Evolutionary conservation across 1,139 yeast genomes (phyloP).

Genomic region (Diutina rugosa): DNA sequence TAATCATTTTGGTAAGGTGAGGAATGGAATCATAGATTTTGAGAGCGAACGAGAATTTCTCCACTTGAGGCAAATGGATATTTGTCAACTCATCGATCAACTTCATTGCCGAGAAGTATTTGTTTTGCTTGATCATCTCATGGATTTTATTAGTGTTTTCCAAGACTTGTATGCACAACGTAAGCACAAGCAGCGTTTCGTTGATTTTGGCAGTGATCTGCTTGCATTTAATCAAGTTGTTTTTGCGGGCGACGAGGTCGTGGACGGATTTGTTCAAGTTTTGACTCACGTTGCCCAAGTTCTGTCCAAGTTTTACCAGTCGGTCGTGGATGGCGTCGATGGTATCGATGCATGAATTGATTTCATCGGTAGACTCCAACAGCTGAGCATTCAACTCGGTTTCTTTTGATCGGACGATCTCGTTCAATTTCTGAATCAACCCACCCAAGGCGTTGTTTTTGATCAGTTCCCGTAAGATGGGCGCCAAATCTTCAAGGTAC

Average conservation of each 20-base stretch:
- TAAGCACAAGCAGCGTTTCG: conserved; percentile 50
- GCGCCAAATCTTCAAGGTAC: conserved; percentile 69
- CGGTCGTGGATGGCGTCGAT: conserved; percentile 43
- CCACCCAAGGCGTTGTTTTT: conserved; percentile 41
- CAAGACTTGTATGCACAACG: conserved; percentile 65
- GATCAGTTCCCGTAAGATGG: conserved; percentile 62
- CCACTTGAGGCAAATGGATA: conserved; percentile 57
- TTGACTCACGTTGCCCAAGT: conserved; percentile 15
- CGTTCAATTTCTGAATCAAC: conserved; percentile 42
- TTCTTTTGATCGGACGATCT: conserved; percentile 47
- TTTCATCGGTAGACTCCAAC: conserved; percentile 48
- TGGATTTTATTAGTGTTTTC: conserved; percentile 82
- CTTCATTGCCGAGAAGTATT: conserved; percentile 79
- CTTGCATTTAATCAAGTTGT: conserved; percentile 38
- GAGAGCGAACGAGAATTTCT: conserved; percentile 64
- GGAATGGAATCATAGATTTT: conserved; percentile 70
- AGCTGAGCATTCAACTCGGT: conserved; percentile 52
- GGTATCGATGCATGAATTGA: conserved; percentile 37
- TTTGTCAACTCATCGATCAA: conserved; percentile 61
- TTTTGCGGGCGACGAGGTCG: conserved; percentile 48
- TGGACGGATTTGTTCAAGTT: conserved; percentile 53
- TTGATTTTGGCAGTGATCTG: conserved; percentile 47
- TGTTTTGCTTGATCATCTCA: conserved; percentile 60
- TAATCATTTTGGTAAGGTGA: conserved; percentile 57
- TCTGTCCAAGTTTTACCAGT: conserved; percentile 30